A percentile compares a stretch with the other conserved stretches of the same genome.
These are phyloP conservation scores for Iberis pinnata DNA, from an alignment of 345 rosid genomes.

Conservation along the genomic window DNA sequence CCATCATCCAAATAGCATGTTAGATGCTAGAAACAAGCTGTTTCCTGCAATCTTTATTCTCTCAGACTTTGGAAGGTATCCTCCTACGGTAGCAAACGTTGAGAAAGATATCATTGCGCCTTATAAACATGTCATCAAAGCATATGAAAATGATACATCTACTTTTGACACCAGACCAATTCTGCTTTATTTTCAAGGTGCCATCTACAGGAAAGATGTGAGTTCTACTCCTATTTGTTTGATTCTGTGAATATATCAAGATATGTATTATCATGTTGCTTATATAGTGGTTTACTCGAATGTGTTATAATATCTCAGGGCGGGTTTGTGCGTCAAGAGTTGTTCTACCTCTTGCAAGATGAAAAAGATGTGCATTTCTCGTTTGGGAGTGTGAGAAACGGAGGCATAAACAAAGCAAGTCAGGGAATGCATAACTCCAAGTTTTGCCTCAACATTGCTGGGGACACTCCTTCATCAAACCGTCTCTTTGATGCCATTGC, in stretches of 20 bases:
- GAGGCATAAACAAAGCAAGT: conserved; percentile 65
- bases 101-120: conserved; percentile 93
- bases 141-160: conserved; percentile 56
- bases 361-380: conserved; percentile 94
- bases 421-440: conserved; percentile 83
- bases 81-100: conserved; percentile 75
- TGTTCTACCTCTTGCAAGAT: conserved; percentile 70
- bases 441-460: conserved; percentile 96
- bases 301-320: conserved; percentile 44
- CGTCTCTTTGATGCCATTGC: conserved; percentile 94
- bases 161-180: conserved; percentile 60
- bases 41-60: conserved; percentile 83
- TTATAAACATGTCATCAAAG: conserved; percentile 70
- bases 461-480: conserved; percentile 95
- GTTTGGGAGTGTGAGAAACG: conserved; percentile 73
- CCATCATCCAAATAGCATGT: conserved; percentile 96
- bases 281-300: neutral
- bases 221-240: conserved; percentile 17
- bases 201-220: conserved; percentile 96
- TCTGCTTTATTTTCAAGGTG: conserved; percentile 92
- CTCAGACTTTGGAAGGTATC: conserved; percentile 90
- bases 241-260: neutral
- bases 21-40: conserved; percentile 64
- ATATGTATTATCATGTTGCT: no score
- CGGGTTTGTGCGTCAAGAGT: conserved; percentile 77